Evolutionary conservation across 805 yeast genomes (phyloP), one percentile per base, ranked within the genome.

Genomic region (Candida nonsorbophila): DNA sequence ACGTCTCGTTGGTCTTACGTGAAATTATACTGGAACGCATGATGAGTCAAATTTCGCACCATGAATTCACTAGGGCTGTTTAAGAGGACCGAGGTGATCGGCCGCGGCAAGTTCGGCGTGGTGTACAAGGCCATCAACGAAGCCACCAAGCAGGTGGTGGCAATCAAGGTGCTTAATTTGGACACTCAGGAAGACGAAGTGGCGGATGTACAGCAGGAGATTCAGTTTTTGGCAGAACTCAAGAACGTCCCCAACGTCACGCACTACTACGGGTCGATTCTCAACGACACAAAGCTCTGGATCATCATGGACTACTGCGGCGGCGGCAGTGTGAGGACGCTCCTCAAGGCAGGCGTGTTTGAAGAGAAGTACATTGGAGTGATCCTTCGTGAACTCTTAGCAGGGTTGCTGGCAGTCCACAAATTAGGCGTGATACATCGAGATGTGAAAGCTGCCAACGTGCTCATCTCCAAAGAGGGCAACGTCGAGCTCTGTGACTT

Each of bases 281-380:
- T 94, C 16, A 76, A 79, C 38, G 97, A 90, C 27, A 82, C 95
- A n/a, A 80, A 84, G 46, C 66, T 92, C 20, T 92, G 98, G 97
- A 88, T 92, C 52, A 78, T 92, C 34, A 92, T 92, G 97, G 99
- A 92, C 49, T 77, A 84, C 48, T 90, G 97, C 56, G 92, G 95
- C 1, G 99, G 98, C 10, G 99, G 99, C 0, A 83, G 95, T 1
- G 74, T 85, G 32, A 69, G 98, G 38, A 84, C 96, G 2, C 62
- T 92, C 25, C 58, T 90, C 34, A 75, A 79, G 46, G 87, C 97
- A 0, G 98, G 98, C 0, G 75, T 74, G 20, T 69, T 94, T 22
- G 96, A 87, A 37, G 99, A 92, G 48, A 69, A 69, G 46, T 80
- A 83, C 49, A 76, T 84, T 20, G 81, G 88, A 11, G 80, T 94